These are phyloP conservation scores for Cercophora scortea DNA, from an alignment of 495 filamentous ascomycete species.

Conservation along the genomic window DNA sequence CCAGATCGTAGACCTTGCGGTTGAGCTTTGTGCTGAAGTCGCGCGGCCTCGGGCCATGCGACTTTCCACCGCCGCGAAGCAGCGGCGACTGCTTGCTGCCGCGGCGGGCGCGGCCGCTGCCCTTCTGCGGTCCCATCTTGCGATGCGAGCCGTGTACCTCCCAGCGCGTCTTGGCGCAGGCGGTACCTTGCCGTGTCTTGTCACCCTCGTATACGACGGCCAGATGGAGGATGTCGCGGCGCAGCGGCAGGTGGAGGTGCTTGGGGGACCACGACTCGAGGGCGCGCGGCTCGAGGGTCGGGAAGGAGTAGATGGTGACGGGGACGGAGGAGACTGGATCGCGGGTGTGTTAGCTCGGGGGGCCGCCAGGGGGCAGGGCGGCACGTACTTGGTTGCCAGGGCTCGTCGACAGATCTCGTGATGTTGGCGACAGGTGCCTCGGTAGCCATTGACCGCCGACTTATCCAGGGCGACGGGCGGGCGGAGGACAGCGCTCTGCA, in stretches of 20 bases:
- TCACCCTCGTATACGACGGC: constrained; percentile 93
- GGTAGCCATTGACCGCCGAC: constrained; percentile 71
- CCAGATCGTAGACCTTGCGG: constrained; percentile 87
- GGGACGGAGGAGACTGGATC: constrained; percentile 55
- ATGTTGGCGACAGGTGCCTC: constrained; percentile 44
- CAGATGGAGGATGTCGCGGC: constrained; percentile 86
- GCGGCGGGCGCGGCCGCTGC: constrained; percentile 66
- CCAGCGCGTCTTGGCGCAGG: constrained; percentile 71
- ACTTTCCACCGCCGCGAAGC: constrained; percentile 75
- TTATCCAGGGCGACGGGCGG: constrained; percentile 10
- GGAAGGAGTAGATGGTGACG: constrained; percentile 84
- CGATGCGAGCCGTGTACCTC: constrained; percentile 74
- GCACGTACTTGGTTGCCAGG: constrained; percentile 16
- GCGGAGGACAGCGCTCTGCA: constrained; percentile 25
- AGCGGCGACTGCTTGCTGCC: constrained; percentile 80
- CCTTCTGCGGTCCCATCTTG: constrained; percentile 82
- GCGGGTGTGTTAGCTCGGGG: no score
- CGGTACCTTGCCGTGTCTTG: constrained; percentile 77
- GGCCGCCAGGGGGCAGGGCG: neutral
- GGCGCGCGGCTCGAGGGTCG: constrained; percentile 73
- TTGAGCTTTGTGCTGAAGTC: constrained; percentile 82
- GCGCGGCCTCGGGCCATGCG: constrained; percentile 77
- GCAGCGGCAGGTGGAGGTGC: constrained; percentile 77
- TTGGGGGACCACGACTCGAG: constrained; percentile 72
- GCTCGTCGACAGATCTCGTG: constrained; percentile 31